These are phyloP conservation scores for Jatropha multifida DNA, from an alignment of 441 rosid genomes.

Conservation along the genomic window DNA sequence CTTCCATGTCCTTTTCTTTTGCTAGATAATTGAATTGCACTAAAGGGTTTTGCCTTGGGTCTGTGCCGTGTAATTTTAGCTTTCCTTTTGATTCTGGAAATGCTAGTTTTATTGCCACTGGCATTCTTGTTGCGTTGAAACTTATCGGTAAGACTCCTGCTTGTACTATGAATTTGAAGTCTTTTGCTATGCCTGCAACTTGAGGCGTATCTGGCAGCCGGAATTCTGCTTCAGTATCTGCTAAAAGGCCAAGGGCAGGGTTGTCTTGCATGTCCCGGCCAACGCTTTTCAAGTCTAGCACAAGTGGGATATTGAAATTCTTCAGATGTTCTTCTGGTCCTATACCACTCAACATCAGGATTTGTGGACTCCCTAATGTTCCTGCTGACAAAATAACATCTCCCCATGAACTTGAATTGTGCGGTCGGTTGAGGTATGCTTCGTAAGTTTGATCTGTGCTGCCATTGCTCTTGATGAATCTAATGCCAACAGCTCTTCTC, in stretches of 20 bases:
- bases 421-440: constrained; percentile 47
- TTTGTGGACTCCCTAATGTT: constrained; percentile 76
- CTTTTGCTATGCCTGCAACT: constrained; percentile 62
- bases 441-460: constrained; percentile 38
- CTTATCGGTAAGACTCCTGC: constrained; percentile 50
- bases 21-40: constrained; percentile 66
- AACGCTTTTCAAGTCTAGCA: constrained; percentile 39
- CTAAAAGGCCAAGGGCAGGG: constrained; percentile 51
- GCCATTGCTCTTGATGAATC: constrained; percentile 56
- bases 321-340: constrained; percentile 56
- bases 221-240: constrained; percentile 38
- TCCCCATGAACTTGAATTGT: constrained; percentile 34
- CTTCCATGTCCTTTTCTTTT: constrained; percentile 49
- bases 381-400: constrained; percentile 75
- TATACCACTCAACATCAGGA: constrained; percentile 66
- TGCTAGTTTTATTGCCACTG: constrained; percentile 62
- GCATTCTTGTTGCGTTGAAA: constrained; percentile 51
- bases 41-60: constrained; percentile 60
- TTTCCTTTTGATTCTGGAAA: constrained; percentile 66
- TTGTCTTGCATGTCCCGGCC: constrained; percentile 63
- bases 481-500: constrained; percentile 46
- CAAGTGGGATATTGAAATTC: constrained; percentile 43
- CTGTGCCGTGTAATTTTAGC: constrained; percentile 43
- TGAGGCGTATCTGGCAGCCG: constrained; percentile 62
- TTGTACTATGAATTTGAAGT: constrained; percentile 55